Conservation (phyloP, 192 early-diverging fungal genomes). For the Coemansia furcata region DNA sequence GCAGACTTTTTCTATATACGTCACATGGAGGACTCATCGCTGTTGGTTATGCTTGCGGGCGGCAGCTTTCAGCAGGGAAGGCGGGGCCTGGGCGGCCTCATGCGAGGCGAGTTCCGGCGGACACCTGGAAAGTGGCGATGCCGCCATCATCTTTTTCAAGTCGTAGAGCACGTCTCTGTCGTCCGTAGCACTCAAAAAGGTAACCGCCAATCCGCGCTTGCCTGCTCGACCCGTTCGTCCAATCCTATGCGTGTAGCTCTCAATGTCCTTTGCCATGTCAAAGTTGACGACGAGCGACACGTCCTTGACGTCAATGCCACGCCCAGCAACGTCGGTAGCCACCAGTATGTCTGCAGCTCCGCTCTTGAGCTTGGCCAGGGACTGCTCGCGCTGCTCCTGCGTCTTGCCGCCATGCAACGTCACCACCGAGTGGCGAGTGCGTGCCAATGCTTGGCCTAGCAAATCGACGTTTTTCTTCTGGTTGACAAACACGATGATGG, state of each 20-base stretch:
- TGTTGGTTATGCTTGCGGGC: slow-evolving; percentile 13
- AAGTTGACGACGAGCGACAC: slow-evolving; percentile 96
- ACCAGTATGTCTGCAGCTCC: slow-evolving; percentile 86
- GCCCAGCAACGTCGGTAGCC: slow-evolving; percentile 97
- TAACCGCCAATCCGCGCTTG: slow-evolving; percentile 81
- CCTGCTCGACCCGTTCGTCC: slow-evolving; percentile 99
- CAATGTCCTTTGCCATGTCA: slow-evolving; percentile 98
- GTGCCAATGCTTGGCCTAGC: slow-evolving; percentile 66
- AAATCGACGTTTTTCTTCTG: slow-evolving; percentile 92
- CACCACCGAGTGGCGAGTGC: slow-evolving; percentile 53
- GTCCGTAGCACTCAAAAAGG: slow-evolving; percentile 70
- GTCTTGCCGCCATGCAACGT: slow-evolving; percentile 95
- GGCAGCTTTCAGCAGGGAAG: slow-evolving; percentile 25
- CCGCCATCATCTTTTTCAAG: slow-evolving; percentile 64
- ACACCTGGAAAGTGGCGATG: slow-evolving; percentile 71
- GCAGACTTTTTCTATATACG: too few relatives aligned
- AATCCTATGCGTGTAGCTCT: slow-evolving; percentile 98
- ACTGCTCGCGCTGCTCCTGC: slow-evolving; percentile 94
- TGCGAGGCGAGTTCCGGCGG: slow-evolving; percentile 86
- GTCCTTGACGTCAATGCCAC: slow-evolving; percentile 98
- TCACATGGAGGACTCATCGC: slow-evolving; percentile 9
- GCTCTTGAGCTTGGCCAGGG: slow-evolving; percentile 76
- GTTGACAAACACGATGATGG: slow-evolving; percentile 98
- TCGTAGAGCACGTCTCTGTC: slow-evolving; percentile 91
- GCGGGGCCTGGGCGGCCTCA: slow-evolving; percentile 78